Evolutionary conservation across 2,329 filamentous ascomycete genomes (phyloP), one percentile per base, ranked within the genome.

Genomic region (Neofusicoccum laricinum): DNA sequence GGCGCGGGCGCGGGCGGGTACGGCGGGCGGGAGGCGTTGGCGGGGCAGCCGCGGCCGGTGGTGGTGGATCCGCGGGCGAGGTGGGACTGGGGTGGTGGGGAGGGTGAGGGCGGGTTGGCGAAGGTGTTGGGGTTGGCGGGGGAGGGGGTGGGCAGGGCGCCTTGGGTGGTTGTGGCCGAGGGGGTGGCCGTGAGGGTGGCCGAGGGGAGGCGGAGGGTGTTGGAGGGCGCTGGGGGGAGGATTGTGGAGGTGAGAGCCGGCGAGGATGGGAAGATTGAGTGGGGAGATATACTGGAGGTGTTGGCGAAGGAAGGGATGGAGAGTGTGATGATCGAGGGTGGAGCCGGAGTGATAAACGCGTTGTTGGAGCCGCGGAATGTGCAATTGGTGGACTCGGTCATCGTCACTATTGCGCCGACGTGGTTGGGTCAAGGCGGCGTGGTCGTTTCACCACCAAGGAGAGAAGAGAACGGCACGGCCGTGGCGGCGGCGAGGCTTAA

Each of bases 311-410:
- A 90, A 69, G 87, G 88, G 1, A 79, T 97, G 49, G 76, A 78
- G 61, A 97, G 92, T 73, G 82, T 97, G 65, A 97, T 97, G 94
- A 84, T 98, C 55, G 94, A 98, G 76, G 94, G 94, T 0, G 94
- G 94, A 11, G 93, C 86, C 0, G 81, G 83, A 11, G 87, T 97
- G 38, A 92, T 98, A 73, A 96, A 95, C 73, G 86, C 90, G 41
- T 78, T 98, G 17, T 81, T 98, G n/a, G 81, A 84, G 43, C 81
- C 85, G 2, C 79, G 80, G 32, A 86, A 88, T 70, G 80, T 86
- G 15, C 70, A 75, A n/a, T 79, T 93, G 8, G 82, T 96, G 46
- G 85, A 92, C 72, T 89, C 89, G 2, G 88, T 97, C 55, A 90
- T 98, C 70, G 84, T 97, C 65, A 97, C 94, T 0, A 88, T 97